phyloP scores from a whole-genome alignment of 768 basidiomycete genomes.

The Calocybe indica region DNA sequence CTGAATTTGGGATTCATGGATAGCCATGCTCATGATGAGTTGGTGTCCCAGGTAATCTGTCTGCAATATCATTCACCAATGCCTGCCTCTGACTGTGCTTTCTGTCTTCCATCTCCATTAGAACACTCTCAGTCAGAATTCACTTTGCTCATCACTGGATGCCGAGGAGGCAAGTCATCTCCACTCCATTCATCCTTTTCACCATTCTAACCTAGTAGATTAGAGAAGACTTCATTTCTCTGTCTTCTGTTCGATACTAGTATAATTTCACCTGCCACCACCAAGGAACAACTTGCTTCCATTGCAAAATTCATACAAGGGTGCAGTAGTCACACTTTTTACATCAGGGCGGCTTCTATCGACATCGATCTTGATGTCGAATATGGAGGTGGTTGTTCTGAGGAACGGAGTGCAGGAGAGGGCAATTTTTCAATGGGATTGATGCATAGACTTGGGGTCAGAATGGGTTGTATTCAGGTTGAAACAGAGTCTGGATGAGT shows the following conservation, averaged over 20 bases:
- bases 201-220: constrained; percentile 12
- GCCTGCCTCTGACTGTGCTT: too few relatives aligned
- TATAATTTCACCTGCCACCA: constrained; percentile 53
- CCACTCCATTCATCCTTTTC: constrained; percentile 9
- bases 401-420: too few relatives aligned
- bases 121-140: constrained; percentile 33
- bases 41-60: too few relatives aligned
- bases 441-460: too few relatives aligned
- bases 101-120: constrained; percentile 13
- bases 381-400: not conserved
- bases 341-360: constrained; percentile 64
- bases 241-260: constrained; percentile 80
- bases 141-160: constrained; percentile 79
- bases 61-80: too few relatives aligned
- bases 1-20: too few relatives aligned
- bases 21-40: too few relatives aligned
- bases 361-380: constrained; percentile 61
- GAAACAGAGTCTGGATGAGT: too few relatives aligned
- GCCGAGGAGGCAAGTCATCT: constrained; percentile 51
- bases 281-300: constrained; percentile 72
- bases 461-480: too few relatives aligned
- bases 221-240: constrained; percentile 83
- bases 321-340: constrained; percentile 64
- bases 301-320: constrained; percentile 82
- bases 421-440: too few relatives aligned